phyloP scores from a whole-genome alignment of 495 filamentous ascomycete genomes.

The Xylaria bambusicola region DNA sequence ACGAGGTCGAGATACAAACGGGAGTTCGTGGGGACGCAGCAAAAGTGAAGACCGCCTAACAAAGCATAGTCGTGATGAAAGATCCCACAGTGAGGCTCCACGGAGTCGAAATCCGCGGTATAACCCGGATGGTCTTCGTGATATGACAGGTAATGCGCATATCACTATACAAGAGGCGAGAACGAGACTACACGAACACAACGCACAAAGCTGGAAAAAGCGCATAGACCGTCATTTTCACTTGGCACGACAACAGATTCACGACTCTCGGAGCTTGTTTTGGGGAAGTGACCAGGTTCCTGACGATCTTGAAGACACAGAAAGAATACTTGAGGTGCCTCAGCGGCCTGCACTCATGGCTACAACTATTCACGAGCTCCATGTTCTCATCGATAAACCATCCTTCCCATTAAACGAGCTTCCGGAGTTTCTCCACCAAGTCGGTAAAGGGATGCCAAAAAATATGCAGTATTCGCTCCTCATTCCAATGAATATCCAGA shows the following conservation, averaged over 20 bases:
- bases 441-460: slow-evolving; percentile 94
- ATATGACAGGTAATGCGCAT: slow-evolving; percentile 66
- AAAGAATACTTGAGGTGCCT: slow-evolving; percentile 83
- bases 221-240: slow-evolving; percentile 77
- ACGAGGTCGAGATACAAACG: slow-evolving; percentile 40
- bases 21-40: slow-evolving; percentile 47
- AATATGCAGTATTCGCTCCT: slow-evolving; percentile 88
- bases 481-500: slow-evolving; percentile 83
- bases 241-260: slow-evolving; percentile 70
- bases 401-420: slow-evolving; percentile 81
- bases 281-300: slow-evolving; percentile 82
- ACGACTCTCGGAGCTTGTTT: slow-evolving; percentile 76
- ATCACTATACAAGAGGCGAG: slow-evolving; percentile 73
- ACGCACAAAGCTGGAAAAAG: slow-evolving; percentile 89
- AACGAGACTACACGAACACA: slow-evolving; percentile 72
- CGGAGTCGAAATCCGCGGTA: slow-evolving; percentile 57
- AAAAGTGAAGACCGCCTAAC: slow-evolving; percentile 31
- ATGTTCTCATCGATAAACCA: slow-evolving; percentile 87
- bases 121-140: slow-evolving; percentile 70
- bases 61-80: slow-evolving; percentile 52
- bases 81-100: slow-evolving; percentile 36
- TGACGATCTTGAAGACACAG: slow-evolving; percentile 76
- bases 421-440: slow-evolving; percentile 77
- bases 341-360: slow-evolving; percentile 84
- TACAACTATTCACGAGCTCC: slow-evolving; percentile 78